phyloP scores from a whole-genome alignment of 2,329 filamentous ascomycete species.

The Geoglossum cookeanum region DNA sequence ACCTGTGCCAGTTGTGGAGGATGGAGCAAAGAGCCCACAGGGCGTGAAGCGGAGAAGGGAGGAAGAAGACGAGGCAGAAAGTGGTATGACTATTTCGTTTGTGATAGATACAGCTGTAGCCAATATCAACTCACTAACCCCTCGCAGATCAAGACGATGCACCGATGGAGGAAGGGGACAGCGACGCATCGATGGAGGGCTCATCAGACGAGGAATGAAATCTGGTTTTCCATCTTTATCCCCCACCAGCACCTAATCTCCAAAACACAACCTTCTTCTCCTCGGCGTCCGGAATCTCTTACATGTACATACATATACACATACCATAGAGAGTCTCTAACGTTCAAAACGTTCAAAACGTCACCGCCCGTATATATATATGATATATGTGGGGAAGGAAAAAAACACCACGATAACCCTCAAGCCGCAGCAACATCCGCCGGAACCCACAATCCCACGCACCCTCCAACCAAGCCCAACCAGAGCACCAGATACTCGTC shows the following conservation, averaged over 20 bases:
- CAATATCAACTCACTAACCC: not conserved
- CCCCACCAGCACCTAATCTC: too few relatives aligned
- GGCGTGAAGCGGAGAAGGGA: conserved; percentile 51
- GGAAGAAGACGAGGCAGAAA: conserved; percentile 40
- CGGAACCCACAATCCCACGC: conserved; percentile 62
- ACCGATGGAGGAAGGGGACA: conserved; percentile 48
- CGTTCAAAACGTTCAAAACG: too few relatives aligned
- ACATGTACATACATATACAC: too few relatives aligned
- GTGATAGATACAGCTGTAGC: too few relatives aligned
- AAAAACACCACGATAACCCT: not conserved
- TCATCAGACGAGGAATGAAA: conserved; percentile 20
- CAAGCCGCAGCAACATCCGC: conserved; percentile 20
- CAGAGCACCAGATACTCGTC: conserved; percentile 67
- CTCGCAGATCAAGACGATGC: conserved; percentile 10
- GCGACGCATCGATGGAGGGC: conserved; percentile 49
- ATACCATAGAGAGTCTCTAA: too few relatives aligned
- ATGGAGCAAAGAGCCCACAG: conserved; percentile 31
- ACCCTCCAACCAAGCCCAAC: conserved; percentile 71
- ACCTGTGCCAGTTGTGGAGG: conserved; percentile 26
- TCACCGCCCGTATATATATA: too few relatives aligned
- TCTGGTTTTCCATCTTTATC: too few relatives aligned
- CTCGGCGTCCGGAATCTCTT: too few relatives aligned
- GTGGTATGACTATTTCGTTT: conserved; percentile 14
- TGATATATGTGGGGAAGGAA: too few relatives aligned
- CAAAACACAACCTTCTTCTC: too few relatives aligned